A percentile compares a stretch with the other conserved stretches of the same genome.
phyloP scores from a whole-genome alignment of 2,329 filamentous ascomycete species.

The Alternaria rosae region DNA sequence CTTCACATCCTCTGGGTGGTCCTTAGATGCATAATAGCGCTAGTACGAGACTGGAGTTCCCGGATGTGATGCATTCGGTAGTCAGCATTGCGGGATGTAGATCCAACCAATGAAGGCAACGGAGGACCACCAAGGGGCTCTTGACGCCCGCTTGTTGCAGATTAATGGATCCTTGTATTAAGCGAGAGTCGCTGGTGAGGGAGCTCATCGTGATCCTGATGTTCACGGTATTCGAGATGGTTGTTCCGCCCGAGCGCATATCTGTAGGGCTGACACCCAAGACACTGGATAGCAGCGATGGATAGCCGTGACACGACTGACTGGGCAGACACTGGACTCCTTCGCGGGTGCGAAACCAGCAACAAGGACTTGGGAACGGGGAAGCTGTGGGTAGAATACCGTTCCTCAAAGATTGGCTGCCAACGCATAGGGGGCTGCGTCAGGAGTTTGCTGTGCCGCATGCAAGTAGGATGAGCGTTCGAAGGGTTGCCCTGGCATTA shows the following conservation, averaged over 20 bases:
- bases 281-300: background rate
- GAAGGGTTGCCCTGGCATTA: background rate
- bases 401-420: conserved; percentile 1
- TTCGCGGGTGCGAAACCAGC: background rate
- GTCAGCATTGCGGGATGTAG: background rate
- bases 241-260: background rate
- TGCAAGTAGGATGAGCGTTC: background rate
- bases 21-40: conserved; percentile 1
- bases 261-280: conserved; percentile 5
- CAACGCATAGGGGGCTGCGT: conserved; percentile 2
- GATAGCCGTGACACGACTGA: conserved; percentile 8
- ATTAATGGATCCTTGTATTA: background rate
- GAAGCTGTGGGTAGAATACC: background rate
- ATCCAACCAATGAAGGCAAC: background rate
- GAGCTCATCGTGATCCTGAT: background rate
- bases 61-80: background rate
- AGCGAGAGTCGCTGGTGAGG: background rate
- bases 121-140: background rate
- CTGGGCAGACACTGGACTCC: background rate
- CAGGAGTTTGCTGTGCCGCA: conserved; percentile 12
- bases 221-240: background rate
- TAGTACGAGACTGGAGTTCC: background rate
- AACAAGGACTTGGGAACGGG: background rate
- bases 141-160: conserved; percentile 2
- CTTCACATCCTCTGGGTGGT: background rate